Base-by-base conservation (phyloP, 768 basidiomycete genomes). In the Termitomyces sp. region DNA sequence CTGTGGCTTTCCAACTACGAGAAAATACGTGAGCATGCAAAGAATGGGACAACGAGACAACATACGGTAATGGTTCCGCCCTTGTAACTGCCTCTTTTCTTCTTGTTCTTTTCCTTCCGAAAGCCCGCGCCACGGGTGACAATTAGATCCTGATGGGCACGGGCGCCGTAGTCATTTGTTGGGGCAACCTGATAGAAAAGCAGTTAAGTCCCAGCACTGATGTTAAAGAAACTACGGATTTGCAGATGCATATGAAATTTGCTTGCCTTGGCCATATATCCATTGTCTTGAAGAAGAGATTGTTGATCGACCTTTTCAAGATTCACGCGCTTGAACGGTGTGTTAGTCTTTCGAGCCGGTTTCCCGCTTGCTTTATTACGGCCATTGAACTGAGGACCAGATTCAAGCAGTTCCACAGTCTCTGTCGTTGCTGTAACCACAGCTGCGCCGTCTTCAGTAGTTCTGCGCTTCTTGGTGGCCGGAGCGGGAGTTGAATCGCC, bases 51-150 rank as follows among this genome's bases (percentile, higher is more conserved):
- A 28, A 51, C 24, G 54, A 11, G 38, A 54, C 11, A 46, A 58
- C 58, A 71, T 82, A 95, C 93, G 49, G 94, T 96, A 60, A 99
- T 99, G 68, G 95, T 92, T 41, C 96, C 96, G 13, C 96, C 94
- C 46, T 84, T 83, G 72, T 98, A 98, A 60, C 88, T 93, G 3
- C 94, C 96, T 65, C 90, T 79, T 76, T 99, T 99, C 76, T 98
- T 98, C 84, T 98, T 99, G 76, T 97, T 98, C 75, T 99, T 99
- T 79, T 97, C 96, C 73, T 98, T 99, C 55, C 94, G 82, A 79
- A 99, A 99, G 2, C 93, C 93, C 49, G 91, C 88, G 3, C 96
- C 96, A 1, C 94, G 84, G 3, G 96, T 98, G 28, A 94, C 90
- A 61, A 96, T 88, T 60, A 99, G 76, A 71, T 98, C 97, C 40